These are phyloP conservation scores for Monilinia polystroma DNA, from an alignment of 2,329 filamentous ascomycete genomes.

Conservation along the genomic window DNA sequence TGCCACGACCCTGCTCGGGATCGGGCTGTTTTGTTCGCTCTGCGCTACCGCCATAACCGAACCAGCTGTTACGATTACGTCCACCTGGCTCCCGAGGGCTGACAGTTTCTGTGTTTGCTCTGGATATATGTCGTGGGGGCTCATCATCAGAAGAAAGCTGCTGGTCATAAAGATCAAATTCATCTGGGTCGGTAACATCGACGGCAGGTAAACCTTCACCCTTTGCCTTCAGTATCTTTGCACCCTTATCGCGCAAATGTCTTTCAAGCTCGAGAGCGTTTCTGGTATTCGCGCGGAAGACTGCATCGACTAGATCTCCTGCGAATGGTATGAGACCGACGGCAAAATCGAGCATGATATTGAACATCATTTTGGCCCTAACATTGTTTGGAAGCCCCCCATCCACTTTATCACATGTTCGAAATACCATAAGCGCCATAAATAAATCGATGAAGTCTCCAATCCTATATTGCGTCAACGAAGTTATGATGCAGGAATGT, in stretches of 20 bases:
- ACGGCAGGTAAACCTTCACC: slow-evolving; percentile 49
- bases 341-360: slow-evolving; percentile 71
- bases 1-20: slow-evolving; percentile 32
- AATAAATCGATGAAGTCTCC: slow-evolving; percentile 74
- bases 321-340: slow-evolving; percentile 73
- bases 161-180: slow-evolving; percentile 45
- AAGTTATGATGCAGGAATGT: slow-evolving; percentile 23
- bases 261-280: slow-evolving; percentile 67
- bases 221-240: slow-evolving; percentile 51
- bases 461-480: slow-evolving; percentile 49
- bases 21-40: slow-evolving; percentile 40
- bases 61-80: slow-evolving; percentile 34
- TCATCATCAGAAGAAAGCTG: slow-evolving; percentile 33
- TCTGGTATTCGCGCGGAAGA: slow-evolving; percentile 72
- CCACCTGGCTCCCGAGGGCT: slow-evolving; percentile 25
- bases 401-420: slow-evolving; percentile 69
- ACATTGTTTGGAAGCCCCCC: slow-evolving; percentile 67
- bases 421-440: slow-evolving; percentile 73
- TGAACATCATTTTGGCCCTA: slow-evolving; percentile 72
- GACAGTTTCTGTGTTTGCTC: slow-evolving; percentile 23
- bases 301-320: slow-evolving; percentile 70
- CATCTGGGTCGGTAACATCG: slow-evolving; percentile 54
- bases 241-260: slow-evolving; percentile 66
- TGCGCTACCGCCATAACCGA: slow-evolving; percentile 36
- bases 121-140: slow-evolving; percentile 36